phyloP scores from a whole-genome alignment of 768 basidiomycete species.

The Russula emetica region DNA sequence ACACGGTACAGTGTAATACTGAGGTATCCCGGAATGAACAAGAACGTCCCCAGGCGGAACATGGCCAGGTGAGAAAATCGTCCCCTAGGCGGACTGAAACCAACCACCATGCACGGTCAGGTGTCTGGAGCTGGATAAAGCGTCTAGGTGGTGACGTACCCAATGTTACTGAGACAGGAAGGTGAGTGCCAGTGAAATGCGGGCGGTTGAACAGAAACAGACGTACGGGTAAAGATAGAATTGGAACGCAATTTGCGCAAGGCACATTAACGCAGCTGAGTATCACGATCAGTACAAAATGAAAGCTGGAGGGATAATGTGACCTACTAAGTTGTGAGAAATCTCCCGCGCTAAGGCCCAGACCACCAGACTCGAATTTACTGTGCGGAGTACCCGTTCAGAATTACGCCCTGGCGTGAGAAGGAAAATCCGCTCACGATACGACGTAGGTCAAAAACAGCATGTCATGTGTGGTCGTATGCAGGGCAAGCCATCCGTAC shows the following conservation, averaged over 20 bases:
- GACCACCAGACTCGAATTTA: constrained; percentile 77
- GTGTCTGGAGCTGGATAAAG: background rate
- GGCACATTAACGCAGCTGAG: constrained; percentile 87
- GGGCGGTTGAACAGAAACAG: background rate
- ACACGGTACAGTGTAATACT: constrained; percentile 68
- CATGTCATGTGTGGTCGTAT: constrained; percentile 87
- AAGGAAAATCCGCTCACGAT: constrained; percentile 50
- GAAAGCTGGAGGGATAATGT: background rate
- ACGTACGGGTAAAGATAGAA: constrained; percentile 87
- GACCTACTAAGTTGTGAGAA: constrained; percentile 83
- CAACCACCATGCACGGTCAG: background rate
- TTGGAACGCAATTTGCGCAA: constrained; percentile 90
- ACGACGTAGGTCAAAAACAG: constrained; percentile 89
- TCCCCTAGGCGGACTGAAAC: constrained; percentile 65
- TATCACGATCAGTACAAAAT: constrained; percentile 24
- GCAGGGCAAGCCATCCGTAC: constrained; percentile 84
- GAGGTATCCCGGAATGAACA: constrained; percentile 90
- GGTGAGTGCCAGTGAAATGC: background rate
- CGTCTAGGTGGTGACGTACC: constrained; percentile 29
- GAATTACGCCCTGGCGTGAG: constrained; percentile 10
- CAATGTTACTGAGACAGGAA: constrained; percentile 35
- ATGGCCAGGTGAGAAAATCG: constrained; percentile 82
- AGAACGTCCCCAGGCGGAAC: constrained; percentile 81
- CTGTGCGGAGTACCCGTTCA: constrained; percentile 38
- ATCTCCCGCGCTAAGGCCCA: constrained; percentile 86